Conservation (phyloP, 208 protist genomes). For the Jaenimonas drosophilae region DNA sequence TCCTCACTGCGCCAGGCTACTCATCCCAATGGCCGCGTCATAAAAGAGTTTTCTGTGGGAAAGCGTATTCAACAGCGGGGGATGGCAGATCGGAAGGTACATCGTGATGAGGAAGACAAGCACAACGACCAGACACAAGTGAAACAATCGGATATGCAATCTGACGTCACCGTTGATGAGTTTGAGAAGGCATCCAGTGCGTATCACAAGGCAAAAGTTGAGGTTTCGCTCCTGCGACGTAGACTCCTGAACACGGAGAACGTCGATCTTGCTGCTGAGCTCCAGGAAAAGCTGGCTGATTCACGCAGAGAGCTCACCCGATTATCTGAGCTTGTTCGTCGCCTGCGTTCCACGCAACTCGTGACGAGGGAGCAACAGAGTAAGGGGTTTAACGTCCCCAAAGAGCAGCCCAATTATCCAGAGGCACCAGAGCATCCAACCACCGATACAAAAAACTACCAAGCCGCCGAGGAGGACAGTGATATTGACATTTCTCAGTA, state of each 20-base stretch:
- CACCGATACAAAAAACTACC: slow-evolving; percentile 28
- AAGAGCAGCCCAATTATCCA: slow-evolving; percentile 17
- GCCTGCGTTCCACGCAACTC: slow-evolving; percentile 48
- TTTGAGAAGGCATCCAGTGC: slow-evolving; percentile 61
- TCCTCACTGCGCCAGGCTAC: slow-evolving; percentile 52
- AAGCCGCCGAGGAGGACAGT: slow-evolving; percentile 18
- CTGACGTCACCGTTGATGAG: no score
- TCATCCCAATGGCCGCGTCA: slow-evolving; percentile 39
- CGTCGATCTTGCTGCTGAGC: slow-evolving; percentile 39
- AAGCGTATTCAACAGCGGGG: slow-evolving; percentile 9
- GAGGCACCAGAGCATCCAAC: slow-evolving; percentile 28
- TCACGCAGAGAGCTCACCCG: slow-evolving; percentile 41
- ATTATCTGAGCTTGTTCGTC: slow-evolving; percentile 35
- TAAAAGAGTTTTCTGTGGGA: slow-evolving; percentile 74
- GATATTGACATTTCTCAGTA: slow-evolving; percentile 13
- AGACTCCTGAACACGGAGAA: slow-evolving; percentile 60
- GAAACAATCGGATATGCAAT: no score
- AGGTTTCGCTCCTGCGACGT: slow-evolving; percentile 70
- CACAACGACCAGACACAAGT: no score
- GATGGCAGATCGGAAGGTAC: no score
- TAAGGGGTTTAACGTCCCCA: slow-evolving; percentile 11
- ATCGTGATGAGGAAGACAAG: no score
- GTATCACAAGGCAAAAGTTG: slow-evolving; percentile 82
- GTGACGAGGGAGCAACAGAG: slow-evolving; percentile 11
- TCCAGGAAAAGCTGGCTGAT: slow-evolving; percentile 47